These are phyloP conservation scores for Mediolabrus comicus DNA, from an alignment of 108 stramenopile species.

Conservation along the genomic window DNA sequence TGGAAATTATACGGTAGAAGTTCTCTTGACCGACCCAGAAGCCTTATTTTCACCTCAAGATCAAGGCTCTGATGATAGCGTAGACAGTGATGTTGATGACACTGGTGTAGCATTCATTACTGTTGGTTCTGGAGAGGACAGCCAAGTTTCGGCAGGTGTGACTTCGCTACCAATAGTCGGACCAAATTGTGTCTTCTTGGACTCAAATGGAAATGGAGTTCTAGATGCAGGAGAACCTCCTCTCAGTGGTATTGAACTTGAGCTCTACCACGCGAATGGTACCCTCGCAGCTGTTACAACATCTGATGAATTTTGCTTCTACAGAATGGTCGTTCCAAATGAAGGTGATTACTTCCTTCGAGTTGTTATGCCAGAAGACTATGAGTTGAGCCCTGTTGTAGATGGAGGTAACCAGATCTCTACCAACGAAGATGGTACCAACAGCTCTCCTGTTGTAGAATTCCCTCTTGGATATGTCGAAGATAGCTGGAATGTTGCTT, in stretches of 20 bases:
- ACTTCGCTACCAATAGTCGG: slow-evolving; percentile 10
- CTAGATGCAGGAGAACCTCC: background rate
- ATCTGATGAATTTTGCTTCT: background rate
- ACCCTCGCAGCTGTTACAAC: background rate
- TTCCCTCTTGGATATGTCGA: slow-evolving; percentile 4
- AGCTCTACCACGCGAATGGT: background rate
- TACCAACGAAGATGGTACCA: background rate
- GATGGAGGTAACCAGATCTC: background rate
- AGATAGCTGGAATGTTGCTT: slow-evolving; percentile 23
- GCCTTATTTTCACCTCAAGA: slow-evolving; percentile 9
- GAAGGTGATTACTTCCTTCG: background rate
- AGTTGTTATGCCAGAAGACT: background rate
- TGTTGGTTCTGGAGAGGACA: slow-evolving; percentile 21
- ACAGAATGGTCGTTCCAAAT: background rate
- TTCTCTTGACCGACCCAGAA: background rate
- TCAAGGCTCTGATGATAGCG: slow-evolving; percentile 9
- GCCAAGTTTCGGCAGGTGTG: slow-evolving; percentile 21
- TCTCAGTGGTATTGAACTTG: background rate
- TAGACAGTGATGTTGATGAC: slow-evolving; percentile 21
- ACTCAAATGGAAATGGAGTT: background rate
- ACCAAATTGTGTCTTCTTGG: slow-evolving; percentile 21
- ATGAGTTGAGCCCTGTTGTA: background rate
- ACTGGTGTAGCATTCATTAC: background rate
- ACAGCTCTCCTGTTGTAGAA: slow-evolving; percentile 15
- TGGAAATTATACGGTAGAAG: background rate